phyloP scores from a whole-genome alignment of 2,329 filamentous ascomycete genomes.

The Aureobasidium sp. region DNA sequence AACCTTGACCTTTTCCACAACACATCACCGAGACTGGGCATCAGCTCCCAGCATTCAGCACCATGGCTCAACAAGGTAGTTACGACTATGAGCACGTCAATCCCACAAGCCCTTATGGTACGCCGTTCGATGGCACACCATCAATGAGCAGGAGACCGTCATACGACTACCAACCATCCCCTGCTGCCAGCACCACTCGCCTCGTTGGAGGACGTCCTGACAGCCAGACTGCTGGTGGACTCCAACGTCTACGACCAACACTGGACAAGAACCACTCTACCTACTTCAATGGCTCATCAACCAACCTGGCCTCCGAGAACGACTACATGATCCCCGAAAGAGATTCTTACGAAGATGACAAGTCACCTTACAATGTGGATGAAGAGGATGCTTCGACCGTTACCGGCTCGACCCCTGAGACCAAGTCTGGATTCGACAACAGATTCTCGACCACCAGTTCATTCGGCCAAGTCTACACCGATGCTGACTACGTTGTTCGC shows the following conservation, averaged over 20 bases:
- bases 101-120: constrained; percentile 8
- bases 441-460: constrained; percentile 12
- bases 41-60: constrained; percentile 7
- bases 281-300: constrained; percentile 11
- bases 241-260: constrained; percentile 11
- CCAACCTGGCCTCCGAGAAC: constrained; percentile 10
- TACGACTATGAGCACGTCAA: constrained; percentile 12
- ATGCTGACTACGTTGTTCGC: constrained; percentile 10
- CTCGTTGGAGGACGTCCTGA: constrained; percentile 7
- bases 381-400: constrained; percentile 9
- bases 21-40: constrained; percentile 2
- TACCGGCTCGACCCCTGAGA: constrained; percentile 8
- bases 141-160: constrained; percentile 9
- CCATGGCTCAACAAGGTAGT: constrained; percentile 7
- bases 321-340: constrained; percentile 12
- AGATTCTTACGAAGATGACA: constrained; percentile 9
- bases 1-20: not conserved
- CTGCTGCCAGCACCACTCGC: constrained; percentile 12
- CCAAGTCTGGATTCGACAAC: constrained; percentile 9
- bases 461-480: constrained; percentile 3
- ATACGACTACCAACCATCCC: constrained; percentile 10
- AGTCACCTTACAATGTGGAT: not conserved
- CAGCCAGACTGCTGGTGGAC: not conserved
- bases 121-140: constrained; percentile 12
- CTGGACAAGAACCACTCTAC: constrained; percentile 12